These are phyloP conservation scores for Globisporangium cystogenes DNA, from an alignment of 352 stramenopile genomes.

Conservation along the genomic window DNA sequence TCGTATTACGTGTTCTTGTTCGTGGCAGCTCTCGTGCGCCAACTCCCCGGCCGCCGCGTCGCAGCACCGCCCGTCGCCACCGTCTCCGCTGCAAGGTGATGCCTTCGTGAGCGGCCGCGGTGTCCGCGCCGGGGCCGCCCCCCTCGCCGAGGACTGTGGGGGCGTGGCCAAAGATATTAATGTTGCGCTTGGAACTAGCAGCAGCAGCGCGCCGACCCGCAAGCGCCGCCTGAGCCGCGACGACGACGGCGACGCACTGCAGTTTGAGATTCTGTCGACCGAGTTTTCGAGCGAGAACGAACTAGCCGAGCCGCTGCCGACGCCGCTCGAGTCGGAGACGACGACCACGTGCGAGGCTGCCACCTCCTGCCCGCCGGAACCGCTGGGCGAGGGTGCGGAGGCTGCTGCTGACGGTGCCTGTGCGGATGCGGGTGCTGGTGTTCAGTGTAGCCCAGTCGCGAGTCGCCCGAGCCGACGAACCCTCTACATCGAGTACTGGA, in stretches of 20 bases:
- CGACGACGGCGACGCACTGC: background rate
- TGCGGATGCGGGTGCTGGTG: constrained; percentile 31
- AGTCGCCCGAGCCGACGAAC: constrained; percentile 48
- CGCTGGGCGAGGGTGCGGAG: constrained; percentile 3
- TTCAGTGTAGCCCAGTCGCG: constrained; percentile 42
- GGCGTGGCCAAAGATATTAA: constrained; percentile 61
- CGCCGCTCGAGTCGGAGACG: too few species aligned
- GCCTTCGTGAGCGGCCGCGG: constrained; percentile 16
- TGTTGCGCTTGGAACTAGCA: constrained; percentile 57
- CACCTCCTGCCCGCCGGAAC: too few species aligned
- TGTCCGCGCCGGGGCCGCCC: constrained; percentile 9
- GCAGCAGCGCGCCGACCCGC: constrained; percentile 42
- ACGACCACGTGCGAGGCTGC: too few species aligned
- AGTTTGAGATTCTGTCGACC: too few species aligned
- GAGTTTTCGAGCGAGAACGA: background rate
- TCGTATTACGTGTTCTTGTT: background rate
- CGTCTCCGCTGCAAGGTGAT: constrained; percentile 17
- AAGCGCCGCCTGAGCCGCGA: constrained; percentile 50
- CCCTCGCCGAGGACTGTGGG: constrained; percentile 10
- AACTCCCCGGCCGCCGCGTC: constrained; percentile 1
- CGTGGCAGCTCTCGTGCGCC: background rate
- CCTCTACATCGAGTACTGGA: constrained; percentile 89
- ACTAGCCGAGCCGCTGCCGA: background rate
- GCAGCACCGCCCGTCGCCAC: constrained; percentile 1
- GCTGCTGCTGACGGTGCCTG: constrained; percentile 18